Evolutionary conservation across 306 rosid genomes (phyloP), one percentile per base, ranked within the genome.

Genomic region (Trichosanthes truncata): DNA sequence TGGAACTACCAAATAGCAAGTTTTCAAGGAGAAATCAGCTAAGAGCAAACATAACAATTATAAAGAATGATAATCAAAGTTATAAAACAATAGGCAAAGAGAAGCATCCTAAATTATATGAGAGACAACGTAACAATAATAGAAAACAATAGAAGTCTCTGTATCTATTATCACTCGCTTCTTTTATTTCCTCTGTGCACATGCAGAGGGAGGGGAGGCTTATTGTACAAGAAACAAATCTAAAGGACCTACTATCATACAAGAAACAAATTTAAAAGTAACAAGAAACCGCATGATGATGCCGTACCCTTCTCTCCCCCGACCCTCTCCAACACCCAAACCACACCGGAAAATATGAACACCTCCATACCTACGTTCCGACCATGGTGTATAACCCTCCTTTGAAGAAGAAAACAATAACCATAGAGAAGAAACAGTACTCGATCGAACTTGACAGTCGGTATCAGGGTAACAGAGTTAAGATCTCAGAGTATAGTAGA

Each of bases 181-280:
- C 52, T 68, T 41, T 38, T 20, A 38, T 20, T 68, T 43, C 17
- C 53, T 69, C 52, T 12, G 3, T 45, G 41, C 40, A 14, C 13
- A 3, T 46, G 15, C 13, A 6, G 5, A 43, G 57, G 40, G 41
- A 3, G 77, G 57, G 26, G 61, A 49, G 55, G n/a, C 11, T 21
- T n/a, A 21, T 20, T 29, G 49, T 74, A 74, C 7, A 29, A 53
- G 65, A 14, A 81, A 48, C 57, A 41, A 26, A 73, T 57, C 33
- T 8, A 53, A 78, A 18, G 55, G 35, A n/a, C 36, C 55, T 69
- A 41, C 7, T 23, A 7, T 23, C 43, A 73, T 73, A 73, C 9
- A 29, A 62, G 77, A 13, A 81, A 48, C 57, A 18, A 73, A 73
- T 63, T 35, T 10, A 65, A 85, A 33, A 63, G 77, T 76, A 85